phyloP scores from a whole-genome alignment of 139 green algal genomes.

The Auxenochlorella protothecoides region DNA sequence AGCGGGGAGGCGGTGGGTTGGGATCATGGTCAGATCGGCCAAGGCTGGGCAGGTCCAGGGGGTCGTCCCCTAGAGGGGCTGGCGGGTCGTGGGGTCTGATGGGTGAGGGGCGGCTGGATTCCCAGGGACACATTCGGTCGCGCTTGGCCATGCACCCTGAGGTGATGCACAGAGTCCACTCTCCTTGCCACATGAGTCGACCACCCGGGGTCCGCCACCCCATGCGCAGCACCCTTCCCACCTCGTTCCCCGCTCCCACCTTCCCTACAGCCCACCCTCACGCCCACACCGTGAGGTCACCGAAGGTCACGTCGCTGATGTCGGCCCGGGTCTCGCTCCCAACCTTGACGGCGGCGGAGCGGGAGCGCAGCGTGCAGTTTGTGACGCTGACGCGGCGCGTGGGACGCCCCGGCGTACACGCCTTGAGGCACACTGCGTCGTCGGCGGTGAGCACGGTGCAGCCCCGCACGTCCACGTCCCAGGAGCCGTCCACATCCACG shows the following conservation, averaged over 20 bases:
- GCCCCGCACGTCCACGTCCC: slow-evolving; percentile 12
- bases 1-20: too few species aligned
- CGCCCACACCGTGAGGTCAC: neutral
- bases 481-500: slow-evolving; percentile 31
- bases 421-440: slow-evolving; percentile 37
- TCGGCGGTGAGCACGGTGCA: slow-evolving; percentile 28
- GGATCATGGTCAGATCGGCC: too few species aligned
- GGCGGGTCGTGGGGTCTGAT: too few species aligned
- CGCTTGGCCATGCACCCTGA: too few species aligned
- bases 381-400: neutral
- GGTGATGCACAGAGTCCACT: too few species aligned
- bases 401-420: neutral
- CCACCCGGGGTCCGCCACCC: too few species aligned
- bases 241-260: neutral
- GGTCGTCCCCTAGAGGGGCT: too few species aligned
- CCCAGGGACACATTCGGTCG: too few species aligned
- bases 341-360: slow-evolving; percentile 24
- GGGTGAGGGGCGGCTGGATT: too few species aligned
- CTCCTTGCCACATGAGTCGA: too few species aligned
- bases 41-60: too few species aligned
- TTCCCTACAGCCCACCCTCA: neutral
- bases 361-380: slow-evolving; percentile 20
- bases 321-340: slow-evolving; percentile 16
- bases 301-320: slow-evolving; percentile 3
- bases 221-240: too few species aligned